These are phyloP conservation scores for Isatis lusitanica DNA, from an alignment of 441 rosid genomes.

Conservation along the genomic window DNA sequence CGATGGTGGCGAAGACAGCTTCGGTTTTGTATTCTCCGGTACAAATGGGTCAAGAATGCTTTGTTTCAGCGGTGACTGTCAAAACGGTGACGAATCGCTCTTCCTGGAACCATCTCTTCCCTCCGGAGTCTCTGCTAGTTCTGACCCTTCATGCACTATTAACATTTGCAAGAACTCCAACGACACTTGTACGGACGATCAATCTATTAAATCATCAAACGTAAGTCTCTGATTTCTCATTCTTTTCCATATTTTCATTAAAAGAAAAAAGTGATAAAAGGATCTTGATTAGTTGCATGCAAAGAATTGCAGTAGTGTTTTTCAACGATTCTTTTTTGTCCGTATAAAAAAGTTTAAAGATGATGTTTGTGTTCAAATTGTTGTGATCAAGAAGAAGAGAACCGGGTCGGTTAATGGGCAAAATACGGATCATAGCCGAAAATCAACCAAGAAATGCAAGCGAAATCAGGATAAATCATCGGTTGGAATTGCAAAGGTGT, in stretches of 20 bases:
- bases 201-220: slow-evolving; percentile 38
- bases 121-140: slow-evolving; percentile 15
- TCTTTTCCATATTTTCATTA: background rate
- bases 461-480: slow-evolving; percentile 46
- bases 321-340: background rate
- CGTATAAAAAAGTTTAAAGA: background rate
- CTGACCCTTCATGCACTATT: slow-evolving; percentile 33
- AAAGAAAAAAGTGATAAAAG: background rate
- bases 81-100: slow-evolving; percentile 35
- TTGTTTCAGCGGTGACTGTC: slow-evolving; percentile 59
- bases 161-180: slow-evolving; percentile 17
- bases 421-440: slow-evolving; percentile 29
- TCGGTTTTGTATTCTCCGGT: slow-evolving; percentile 35
- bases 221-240: slow-evolving; percentile 31
- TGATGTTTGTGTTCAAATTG: background rate
- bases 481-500: slow-evolving; percentile 48
- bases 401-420: slow-evolving; percentile 33
- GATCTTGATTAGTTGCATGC: slow-evolving; percentile 12
- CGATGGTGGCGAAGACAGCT: slow-evolving; percentile 27
- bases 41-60: slow-evolving; percentile 61
- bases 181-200: slow-evolving; percentile 9
- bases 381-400: slow-evolving; percentile 53
- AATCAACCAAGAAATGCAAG: slow-evolving; percentile 49
- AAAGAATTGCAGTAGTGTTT: background rate
- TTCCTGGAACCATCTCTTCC: slow-evolving; percentile 20